Evolutionary conservation across 225 moss, liverwort and hornwort species (phyloP).

Genomic region (Lunularia cruciata): DNA sequence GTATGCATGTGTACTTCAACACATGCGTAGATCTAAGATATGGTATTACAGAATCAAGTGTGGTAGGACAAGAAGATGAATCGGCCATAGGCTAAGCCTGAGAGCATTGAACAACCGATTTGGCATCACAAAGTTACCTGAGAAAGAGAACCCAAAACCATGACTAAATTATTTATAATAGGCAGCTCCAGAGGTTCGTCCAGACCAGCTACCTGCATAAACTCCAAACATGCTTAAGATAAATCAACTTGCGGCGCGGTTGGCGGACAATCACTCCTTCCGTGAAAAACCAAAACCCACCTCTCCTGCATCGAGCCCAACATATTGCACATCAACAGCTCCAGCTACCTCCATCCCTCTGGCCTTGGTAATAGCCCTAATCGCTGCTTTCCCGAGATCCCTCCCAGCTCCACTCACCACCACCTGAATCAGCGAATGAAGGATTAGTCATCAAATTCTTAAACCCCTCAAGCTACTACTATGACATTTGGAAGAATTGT

Average conservation of each 20-base stretch:
- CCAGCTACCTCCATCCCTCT: conserved; percentile 83
- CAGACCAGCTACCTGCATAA: conserved; percentile 57
- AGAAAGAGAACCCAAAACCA: conserved; percentile 84
- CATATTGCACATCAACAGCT: conserved; percentile 61
- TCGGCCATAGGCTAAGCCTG: no score
- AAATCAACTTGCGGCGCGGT: no score
- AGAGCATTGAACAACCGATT: no score
- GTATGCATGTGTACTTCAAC: no score
- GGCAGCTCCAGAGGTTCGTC: conserved; percentile 74
- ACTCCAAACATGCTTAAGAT: not conserved
- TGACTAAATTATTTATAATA: conserved; percentile 69
- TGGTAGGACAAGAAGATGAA: no score
- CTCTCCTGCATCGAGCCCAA: conserved; percentile 78
- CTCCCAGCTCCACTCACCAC: conserved; percentile 80
- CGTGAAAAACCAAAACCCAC: no score
- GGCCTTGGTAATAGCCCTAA: conserved; percentile 63
- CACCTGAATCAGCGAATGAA: conserved; percentile 45
- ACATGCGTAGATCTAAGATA: no score
- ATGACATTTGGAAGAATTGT: no score
- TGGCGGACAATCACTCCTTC: no score
- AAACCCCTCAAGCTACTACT: no score
- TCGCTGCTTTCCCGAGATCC: conserved; percentile 63
- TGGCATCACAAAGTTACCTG: conserved; percentile 42
- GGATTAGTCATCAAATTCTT: no score
- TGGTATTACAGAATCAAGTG: no score